phyloP scores from a whole-genome alignment of 2,329 filamentous ascomycete genomes.

The Monilinia polystroma region DNA sequence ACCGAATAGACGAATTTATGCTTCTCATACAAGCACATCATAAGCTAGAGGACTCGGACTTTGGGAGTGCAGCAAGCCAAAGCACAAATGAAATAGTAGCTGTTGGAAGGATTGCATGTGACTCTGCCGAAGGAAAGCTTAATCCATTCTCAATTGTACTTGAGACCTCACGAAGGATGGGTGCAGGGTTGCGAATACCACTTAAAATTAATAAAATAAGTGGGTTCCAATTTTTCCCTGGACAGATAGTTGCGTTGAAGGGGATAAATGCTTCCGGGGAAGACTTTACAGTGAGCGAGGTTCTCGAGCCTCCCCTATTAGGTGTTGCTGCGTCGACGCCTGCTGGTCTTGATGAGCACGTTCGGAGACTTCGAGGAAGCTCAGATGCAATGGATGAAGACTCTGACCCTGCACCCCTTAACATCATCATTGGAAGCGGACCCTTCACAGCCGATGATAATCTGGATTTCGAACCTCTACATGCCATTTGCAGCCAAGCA shows the following conservation, averaged over 20 bases:
- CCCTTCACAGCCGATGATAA: conserved; percentile 93
- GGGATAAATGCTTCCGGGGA: conserved; percentile 85
- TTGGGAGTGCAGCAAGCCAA: conserved; percentile 83
- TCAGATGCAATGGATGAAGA: conserved; percentile 63
- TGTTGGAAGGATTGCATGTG: conserved; percentile 87
- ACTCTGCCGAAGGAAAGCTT: conserved; percentile 80
- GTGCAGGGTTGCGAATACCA: conserved; percentile 78
- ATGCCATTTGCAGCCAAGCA: conserved; percentile 76
- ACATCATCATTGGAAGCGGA: conserved; percentile 74
- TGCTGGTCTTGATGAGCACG: conserved; percentile 63
- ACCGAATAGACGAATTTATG: conserved; percentile 88
- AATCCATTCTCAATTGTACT: conserved; percentile 83
- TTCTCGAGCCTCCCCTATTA: conserved; percentile 73
- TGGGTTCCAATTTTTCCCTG: conserved; percentile 84
- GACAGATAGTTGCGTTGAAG: conserved; percentile 83
- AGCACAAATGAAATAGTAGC: conserved; percentile 85
- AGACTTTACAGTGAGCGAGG: conserved; percentile 76
- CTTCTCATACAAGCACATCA: conserved; percentile 72
- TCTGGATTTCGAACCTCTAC: conserved; percentile 83
- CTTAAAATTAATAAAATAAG: conserved; percentile 70
- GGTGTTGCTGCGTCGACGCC: conserved; percentile 70
- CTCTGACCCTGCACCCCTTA: conserved; percentile 63
- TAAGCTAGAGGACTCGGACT: conserved; percentile 72
- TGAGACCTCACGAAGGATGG: conserved; percentile 81
- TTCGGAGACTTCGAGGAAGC: conserved; percentile 65